Conservation (phyloP, 306 rosid genomes). For the Citrullus colocynthis region DNA sequence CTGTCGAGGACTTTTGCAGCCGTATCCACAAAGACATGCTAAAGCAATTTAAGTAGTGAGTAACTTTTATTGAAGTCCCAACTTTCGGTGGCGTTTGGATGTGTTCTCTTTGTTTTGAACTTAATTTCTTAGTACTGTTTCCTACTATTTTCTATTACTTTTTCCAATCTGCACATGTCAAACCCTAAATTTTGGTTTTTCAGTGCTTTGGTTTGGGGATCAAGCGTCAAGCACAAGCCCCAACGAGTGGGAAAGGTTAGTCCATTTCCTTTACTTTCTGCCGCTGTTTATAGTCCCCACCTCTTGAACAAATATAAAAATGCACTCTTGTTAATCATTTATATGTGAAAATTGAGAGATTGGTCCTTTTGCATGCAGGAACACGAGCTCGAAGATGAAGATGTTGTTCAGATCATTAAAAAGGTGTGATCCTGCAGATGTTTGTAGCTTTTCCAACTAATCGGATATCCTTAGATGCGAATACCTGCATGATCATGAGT, state of each 20-base stretch:
- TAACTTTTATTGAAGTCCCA: conserved; percentile 3
- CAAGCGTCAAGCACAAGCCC: conserved; percentile 92
- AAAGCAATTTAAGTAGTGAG: conserved; percentile 92
- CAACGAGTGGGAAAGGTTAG: conserved; percentile 93
- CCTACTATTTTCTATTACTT: neutral
- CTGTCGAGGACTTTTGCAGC: conserved; percentile 84
- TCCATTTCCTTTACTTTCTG: conserved; percentile 9
- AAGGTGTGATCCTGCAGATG: conserved; percentile 37
- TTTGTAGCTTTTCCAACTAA: neutral
- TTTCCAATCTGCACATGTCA: neutral
- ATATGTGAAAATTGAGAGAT: neutral
- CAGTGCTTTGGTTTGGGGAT: conserved; percentile 98
- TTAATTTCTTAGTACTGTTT: neutral
- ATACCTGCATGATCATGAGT: neutral
- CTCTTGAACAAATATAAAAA: neutral
- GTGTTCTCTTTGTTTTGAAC: neutral
- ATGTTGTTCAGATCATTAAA: conserved; percentile 91
- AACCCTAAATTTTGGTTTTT: conserved; percentile 9
- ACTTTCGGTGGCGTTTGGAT: neutral
- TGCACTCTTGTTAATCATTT: neutral
- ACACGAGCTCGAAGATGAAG: conserved; percentile 92
- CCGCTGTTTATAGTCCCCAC: neutral
- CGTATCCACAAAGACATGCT: conserved; percentile 92
- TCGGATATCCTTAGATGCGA: neutral
- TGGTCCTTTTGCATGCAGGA: conserved; percentile 31